phyloP scores from a whole-genome alignment of 495 filamentous ascomycete genomes.

The Penicillium crystallinum region DNA sequence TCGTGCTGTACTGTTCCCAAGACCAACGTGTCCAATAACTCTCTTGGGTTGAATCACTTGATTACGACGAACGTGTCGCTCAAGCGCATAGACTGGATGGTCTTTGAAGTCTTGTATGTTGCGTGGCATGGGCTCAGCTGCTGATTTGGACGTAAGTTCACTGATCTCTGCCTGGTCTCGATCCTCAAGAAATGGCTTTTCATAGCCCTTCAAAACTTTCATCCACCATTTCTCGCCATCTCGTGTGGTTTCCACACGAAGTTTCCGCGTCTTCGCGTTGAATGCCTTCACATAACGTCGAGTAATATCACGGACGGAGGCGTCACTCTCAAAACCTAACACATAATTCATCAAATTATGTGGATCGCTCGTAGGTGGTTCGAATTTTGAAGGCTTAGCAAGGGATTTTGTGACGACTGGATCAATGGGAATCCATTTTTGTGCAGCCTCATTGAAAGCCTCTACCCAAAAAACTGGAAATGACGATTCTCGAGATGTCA shows the following conservation, averaged over 20 bases:
- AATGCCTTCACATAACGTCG: conserved; percentile 73
- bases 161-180: conserved; percentile 77
- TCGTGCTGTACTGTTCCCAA: conserved; percentile 56
- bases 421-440: conserved; percentile 90
- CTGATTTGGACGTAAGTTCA: conserved; percentile 65
- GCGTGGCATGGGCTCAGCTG: conserved; percentile 79
- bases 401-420: conserved; percentile 74
- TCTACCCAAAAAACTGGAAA: conserved; percentile 94
- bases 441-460: conserved; percentile 71
- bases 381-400: conserved; percentile 67
- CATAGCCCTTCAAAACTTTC: conserved; percentile 54
- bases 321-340: conserved; percentile 77
- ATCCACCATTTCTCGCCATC: conserved; percentile 71
- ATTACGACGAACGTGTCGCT: conserved; percentile 78
- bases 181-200: conserved; percentile 51
- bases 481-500: conserved; percentile 42
- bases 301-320: conserved; percentile 72
- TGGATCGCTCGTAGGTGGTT: conserved; percentile 70
- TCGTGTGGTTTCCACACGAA: conserved; percentile 64
- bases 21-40: conserved; percentile 69
- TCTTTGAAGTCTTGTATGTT: conserved; percentile 90
- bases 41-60: conserved; percentile 72
- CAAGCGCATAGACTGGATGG: conserved; percentile 84
- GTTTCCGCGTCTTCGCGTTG: conserved; percentile 79
- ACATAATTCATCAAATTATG: conserved; percentile 77